A percentile compares a stretch with the other conserved stretches of the same genome.
phyloP scores from a whole-genome alignment of 805 yeast genomes.

The Candida ortonii region DNA sequence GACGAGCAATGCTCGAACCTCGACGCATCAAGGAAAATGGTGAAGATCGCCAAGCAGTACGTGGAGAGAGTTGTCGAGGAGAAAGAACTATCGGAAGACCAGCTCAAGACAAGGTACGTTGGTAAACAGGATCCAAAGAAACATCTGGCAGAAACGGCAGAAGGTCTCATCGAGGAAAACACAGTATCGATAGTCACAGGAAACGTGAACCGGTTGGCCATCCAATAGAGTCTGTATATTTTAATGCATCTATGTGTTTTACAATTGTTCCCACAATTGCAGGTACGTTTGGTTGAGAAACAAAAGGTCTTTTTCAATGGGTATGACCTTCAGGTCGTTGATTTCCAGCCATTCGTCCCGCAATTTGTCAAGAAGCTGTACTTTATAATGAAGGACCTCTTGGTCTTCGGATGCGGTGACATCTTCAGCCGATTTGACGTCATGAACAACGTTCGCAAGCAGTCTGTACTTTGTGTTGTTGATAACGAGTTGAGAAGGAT shows the following conservation, averaged over 20 bases:
- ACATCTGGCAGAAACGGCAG: slow-evolving; percentile 89
- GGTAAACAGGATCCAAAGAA: slow-evolving; percentile 99
- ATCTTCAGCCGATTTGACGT: slow-evolving; percentile 16
- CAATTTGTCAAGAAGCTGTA: slow-evolving; percentile 43
- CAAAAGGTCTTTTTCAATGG: slow-evolving; percentile 54
- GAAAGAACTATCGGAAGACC: slow-evolving; percentile 81
- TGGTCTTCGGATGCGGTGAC: neutral
- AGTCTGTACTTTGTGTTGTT: slow-evolving; percentile 38
- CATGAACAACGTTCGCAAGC: slow-evolving; percentile 47
- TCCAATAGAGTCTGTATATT: slow-evolving; percentile 50
- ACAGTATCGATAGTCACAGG: slow-evolving; percentile 84
- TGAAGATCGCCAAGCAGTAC: slow-evolving; percentile 84
- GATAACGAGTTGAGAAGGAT: slow-evolving; percentile 34
- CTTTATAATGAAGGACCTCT: slow-evolving; percentile 39
- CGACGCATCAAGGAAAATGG: slow-evolving; percentile 73
- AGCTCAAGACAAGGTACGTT: slow-evolving; percentile 90
- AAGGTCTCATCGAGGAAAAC: slow-evolving; percentile 81
- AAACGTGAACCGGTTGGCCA: slow-evolving; percentile 85
- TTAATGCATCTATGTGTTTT: slow-evolving; percentile 6
- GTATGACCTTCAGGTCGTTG: slow-evolving; percentile 46
- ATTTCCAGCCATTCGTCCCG: slow-evolving; percentile 57
- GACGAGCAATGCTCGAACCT: slow-evolving; percentile 74
- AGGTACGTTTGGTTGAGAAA: slow-evolving; percentile 61
- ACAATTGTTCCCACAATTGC: slow-evolving; percentile 58
- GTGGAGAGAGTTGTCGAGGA: slow-evolving; percentile 91